Conservation (phyloP, 768 basidiomycete genomes). For the Mycena vitilis region DNA sequence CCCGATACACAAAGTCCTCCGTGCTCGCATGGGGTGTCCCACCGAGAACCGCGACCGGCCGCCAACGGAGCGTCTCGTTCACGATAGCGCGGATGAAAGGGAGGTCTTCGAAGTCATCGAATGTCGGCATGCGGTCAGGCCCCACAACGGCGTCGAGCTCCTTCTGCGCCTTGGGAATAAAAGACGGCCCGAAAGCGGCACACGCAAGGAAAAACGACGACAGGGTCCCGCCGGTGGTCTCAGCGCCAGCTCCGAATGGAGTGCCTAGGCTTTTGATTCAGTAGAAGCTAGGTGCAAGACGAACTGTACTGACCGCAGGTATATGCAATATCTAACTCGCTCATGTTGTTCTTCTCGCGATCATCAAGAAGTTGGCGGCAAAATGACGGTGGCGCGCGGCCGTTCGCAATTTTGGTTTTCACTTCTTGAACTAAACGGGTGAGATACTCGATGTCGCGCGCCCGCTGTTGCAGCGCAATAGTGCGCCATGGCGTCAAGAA, state of each 20-base stretch:
- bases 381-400: slow-evolving; percentile 54
- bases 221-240: slow-evolving; percentile 52
- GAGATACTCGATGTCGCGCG: slow-evolving; percentile 53
- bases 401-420: slow-evolving; percentile 52
- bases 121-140: slow-evolving; percentile 50
- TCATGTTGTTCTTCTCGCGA: slow-evolving; percentile 52
- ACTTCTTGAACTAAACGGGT: slow-evolving; percentile 56
- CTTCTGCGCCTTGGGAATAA: slow-evolving; percentile 53
- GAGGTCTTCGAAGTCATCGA: slow-evolving; percentile 48
- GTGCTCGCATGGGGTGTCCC: slow-evolving; percentile 53
- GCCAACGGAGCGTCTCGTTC: slow-evolving; percentile 54
- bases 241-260: slow-evolving; percentile 61
- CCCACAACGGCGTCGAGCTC: slow-evolving; percentile 54
- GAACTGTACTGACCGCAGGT: slow-evolving; percentile 45
- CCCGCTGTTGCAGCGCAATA: slow-evolving; percentile 40
- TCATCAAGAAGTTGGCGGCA: slow-evolving; percentile 51
- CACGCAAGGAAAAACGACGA: slow-evolving; percentile 47
- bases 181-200: slow-evolving; percentile 26
- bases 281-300: not conserved
- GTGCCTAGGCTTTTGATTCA: slow-evolving; percentile 17
- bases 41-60: slow-evolving; percentile 48
- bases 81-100: slow-evolving; percentile 52
- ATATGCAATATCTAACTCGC: slow-evolving; percentile 58
- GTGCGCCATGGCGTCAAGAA: slow-evolving; percentile 34
- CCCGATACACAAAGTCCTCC: slow-evolving; percentile 51